phyloP scores from a whole-genome alignment of 345 rosid species.

The Syzygium oleosum region DNA sequence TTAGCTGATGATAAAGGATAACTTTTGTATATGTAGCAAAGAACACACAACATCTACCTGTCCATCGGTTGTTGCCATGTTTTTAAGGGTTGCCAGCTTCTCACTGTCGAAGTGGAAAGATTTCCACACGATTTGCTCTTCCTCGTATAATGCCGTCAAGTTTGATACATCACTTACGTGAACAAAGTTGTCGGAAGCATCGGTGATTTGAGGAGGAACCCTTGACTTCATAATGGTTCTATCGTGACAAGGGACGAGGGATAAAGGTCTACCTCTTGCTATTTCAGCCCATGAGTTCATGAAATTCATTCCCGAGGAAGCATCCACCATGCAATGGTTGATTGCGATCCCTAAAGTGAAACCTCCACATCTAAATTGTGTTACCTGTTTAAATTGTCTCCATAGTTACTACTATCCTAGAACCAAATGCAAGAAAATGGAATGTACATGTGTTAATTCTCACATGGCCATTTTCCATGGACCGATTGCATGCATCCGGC shows the following conservation, averaged over 20 bases:
- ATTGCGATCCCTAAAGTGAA: conserved; percentile 42
- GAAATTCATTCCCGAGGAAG: conserved; percentile 44
- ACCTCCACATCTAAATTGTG: conserved; percentile 51
- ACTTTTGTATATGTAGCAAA: too few species aligned
- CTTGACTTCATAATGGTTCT: neutral
- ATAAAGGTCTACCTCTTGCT: conserved; percentile 1
- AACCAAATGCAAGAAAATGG: conserved; percentile 17
- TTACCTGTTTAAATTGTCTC: conserved; percentile 2
- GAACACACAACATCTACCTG: too few species aligned
- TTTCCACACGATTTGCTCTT: neutral
- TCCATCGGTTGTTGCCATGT: neutral
- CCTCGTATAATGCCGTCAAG: neutral
- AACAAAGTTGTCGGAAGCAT: neutral
- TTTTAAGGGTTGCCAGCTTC: neutral
- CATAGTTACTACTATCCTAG: accelerated
- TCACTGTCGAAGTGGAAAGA: neutral
- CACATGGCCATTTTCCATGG: neutral
- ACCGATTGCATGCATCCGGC: neutral
- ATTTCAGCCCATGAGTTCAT: conserved; percentile 33
- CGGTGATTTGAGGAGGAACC: neutral
- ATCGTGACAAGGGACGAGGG: neutral
- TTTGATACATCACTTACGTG: neutral
- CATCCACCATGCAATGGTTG: conserved; percentile 46
- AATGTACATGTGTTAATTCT: neutral
- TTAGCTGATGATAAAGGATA: too few species aligned